Base-by-base conservation (phyloP, 2,329 filamentous ascomycete genomes). In the Lasiodiplodia sp. region DNA sequence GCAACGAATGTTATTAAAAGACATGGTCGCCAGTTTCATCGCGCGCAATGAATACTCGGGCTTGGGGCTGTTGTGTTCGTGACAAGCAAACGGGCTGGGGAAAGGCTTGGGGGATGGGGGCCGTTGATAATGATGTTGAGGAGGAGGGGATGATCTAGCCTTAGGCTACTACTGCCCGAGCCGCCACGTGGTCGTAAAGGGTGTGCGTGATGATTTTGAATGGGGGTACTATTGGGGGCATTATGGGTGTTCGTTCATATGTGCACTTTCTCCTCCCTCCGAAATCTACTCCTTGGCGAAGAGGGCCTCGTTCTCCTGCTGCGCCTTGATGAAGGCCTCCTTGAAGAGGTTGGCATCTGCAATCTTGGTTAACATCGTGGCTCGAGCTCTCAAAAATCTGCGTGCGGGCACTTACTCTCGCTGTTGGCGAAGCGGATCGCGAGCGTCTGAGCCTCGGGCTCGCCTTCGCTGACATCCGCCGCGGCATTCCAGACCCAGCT, bases 401-500 rank as follows among this genome's bases (percentile, higher is more conserved):
- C 31, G 11, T n/a, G 60, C n/a, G 52, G 18, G 31, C 67, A 87
- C 91, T 80, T 87, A 97, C 94, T 98, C 80, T 99, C 96, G 74
- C 92, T 91, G 87, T 98, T 99, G 84, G 92, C 95, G 78, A 99
- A 97, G 75, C 96, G 94, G 77, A 99, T 98, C 73, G 96, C 96
- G 77, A 99, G 88, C 67, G 96, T 99, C 78, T 94, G 91, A 68
- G 94, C 93, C 87, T 99, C 96, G 72, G 96, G 92, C 86, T 97
- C 95, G 71, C 96, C 96, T 87, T 99, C 96, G 78, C 93, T 97
- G 75, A 98, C 95, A 86, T 99, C 96, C 73, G 96, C 96, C 69
- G 94, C 92, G 70, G 94, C 95, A 79, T 97, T 98, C 96, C 96
- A 99, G 74, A 99, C 96, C 96, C 96, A 99, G 85, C 92, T 96